Evolutionary conservation across 768 basidiomycete species (phyloP).

Genomic region (Gymnopilus dilepis): DNA sequence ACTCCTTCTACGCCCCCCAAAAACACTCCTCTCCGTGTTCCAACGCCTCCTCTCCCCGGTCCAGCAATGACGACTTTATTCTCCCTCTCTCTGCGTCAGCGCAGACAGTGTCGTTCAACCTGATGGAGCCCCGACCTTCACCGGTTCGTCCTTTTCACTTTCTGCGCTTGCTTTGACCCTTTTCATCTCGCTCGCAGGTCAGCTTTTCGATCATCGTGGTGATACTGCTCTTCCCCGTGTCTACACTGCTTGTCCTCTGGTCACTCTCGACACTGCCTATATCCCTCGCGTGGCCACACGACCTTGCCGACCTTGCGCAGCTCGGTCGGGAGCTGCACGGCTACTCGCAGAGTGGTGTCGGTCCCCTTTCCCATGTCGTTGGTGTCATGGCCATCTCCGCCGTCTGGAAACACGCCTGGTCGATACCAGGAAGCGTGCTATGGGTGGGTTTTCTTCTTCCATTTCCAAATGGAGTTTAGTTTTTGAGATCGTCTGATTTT

Average conservation of each 20-base stretch:
- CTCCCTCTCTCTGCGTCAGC: slow-evolving; percentile 41
- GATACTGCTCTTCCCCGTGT: slow-evolving; percentile 61
- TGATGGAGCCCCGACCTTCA: slow-evolving; percentile 37
- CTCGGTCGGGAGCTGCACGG: slow-evolving; percentile 77
- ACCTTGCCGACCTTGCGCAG: slow-evolving; percentile 74
- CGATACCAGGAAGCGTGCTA: slow-evolving; percentile 91
- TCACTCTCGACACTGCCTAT: slow-evolving; percentile 83
- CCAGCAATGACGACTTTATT: slow-evolving; percentile 46
- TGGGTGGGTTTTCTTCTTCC: slow-evolving; percentile 60
- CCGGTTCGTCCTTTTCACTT: slow-evolving; percentile 34
- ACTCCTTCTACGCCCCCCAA: slow-evolving; percentile 53
- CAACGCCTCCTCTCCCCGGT: slow-evolving; percentile 49
- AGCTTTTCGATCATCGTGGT: slow-evolving; percentile 48
- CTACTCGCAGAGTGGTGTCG: slow-evolving; percentile 74
- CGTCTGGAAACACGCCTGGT: slow-evolving; percentile 98
- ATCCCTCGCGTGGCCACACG: slow-evolving; percentile 77
- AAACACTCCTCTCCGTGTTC: slow-evolving; percentile 49
- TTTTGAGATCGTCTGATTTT: slow-evolving; percentile 22
- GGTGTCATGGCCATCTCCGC: slow-evolving; percentile 84
- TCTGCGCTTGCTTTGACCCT: slow-evolving; percentile 11
- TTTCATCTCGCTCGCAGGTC: slow-evolving; percentile 31
- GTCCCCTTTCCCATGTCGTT: slow-evolving; percentile 75
- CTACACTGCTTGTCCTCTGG: slow-evolving; percentile 73
- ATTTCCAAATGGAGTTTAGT: slow-evolving; percentile 14
- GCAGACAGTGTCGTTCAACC: slow-evolving; percentile 46